Percentiles rank a stretch among this genome's conserved stretches.
Evolutionary conservation across 768 basidiomycete genomes (phyloP).

Genomic region (Termitomyces sp.): DNA sequence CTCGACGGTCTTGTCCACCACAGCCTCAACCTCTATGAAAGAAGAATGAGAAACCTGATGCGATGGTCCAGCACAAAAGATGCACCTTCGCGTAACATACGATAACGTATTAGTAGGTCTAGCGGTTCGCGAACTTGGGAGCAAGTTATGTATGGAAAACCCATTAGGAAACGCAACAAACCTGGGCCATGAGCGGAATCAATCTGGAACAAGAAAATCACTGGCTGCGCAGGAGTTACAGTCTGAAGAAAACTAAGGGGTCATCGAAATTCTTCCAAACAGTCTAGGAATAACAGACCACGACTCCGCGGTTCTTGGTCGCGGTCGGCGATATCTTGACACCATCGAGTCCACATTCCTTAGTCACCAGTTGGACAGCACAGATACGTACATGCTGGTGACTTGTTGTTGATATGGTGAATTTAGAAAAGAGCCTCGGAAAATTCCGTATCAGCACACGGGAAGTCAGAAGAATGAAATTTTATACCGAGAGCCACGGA

Average conservation of each 20-base stretch:
- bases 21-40: conserved; percentile 58
- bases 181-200: conserved; percentile 59
- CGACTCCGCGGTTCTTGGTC: conserved; percentile 38
- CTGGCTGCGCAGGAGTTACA: conserved; percentile 69
- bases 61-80: not conserved
- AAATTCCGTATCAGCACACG: not conserved
- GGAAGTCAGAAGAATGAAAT: not conserved
- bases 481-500: conserved; percentile 74
- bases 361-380: conserved; percentile 49
- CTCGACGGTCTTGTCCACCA: conserved; percentile 49
- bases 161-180: conserved; percentile 22
- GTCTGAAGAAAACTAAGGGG: conserved; percentile 41
- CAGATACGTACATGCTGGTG: conserved; percentile 75
- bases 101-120: conserved; percentile 64
- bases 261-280: not conserved
- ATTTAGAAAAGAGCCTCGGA: conserved; percentile 80
- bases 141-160: not conserved
- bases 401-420: conserved; percentile 80
- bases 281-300: conserved; percentile 30
- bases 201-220: conserved; percentile 79
- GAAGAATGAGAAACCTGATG: not conserved
- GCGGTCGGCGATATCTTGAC: conserved; percentile 49
- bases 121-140: conserved; percentile 56
- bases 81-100: conserved; percentile 78
- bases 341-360: conserved; percentile 37